phyloP scores from a whole-genome alignment of 371 early-diverging fungal species.

The Mortierella sp. region DNA sequence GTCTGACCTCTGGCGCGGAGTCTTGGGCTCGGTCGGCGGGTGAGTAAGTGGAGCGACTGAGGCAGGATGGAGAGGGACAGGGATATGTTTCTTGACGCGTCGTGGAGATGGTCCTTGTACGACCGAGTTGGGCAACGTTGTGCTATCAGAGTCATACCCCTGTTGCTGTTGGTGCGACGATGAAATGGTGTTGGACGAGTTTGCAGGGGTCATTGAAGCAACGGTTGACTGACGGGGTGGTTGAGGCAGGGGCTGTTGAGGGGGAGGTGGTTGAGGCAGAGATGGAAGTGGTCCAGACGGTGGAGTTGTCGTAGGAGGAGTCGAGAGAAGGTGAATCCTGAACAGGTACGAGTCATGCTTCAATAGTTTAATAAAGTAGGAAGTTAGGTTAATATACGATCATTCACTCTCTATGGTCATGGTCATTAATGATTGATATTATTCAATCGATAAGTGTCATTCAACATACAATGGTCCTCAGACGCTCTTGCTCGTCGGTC shows the following conservation, averaged over 20 bases:
- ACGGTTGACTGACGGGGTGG: constrained; percentile 20
- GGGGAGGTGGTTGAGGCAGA: constrained; percentile 23
- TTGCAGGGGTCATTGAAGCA: constrained; percentile 30
- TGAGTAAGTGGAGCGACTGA: neutral
- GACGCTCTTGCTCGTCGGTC: constrained; percentile 44
- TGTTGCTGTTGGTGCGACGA: constrained; percentile 10
- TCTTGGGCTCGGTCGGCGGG: constrained; percentile 28
- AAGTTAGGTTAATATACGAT: neutral
- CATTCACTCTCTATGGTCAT: neutral
- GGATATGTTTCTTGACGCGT: constrained; percentile 36
- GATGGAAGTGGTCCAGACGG: constrained; percentile 5
- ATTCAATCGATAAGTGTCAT: neutral
- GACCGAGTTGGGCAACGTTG: constrained; percentile 9
- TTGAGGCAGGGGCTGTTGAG: constrained; percentile 34
- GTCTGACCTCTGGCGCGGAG: constrained; percentile 47
- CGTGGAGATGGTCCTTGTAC: constrained; percentile 28
- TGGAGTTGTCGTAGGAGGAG: constrained; percentile 32
- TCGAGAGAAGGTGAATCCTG: constrained; percentile 46
- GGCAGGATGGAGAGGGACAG: constrained; percentile 38
- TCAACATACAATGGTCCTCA: constrained; percentile 40
- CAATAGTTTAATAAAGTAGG: neutral
- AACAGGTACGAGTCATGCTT: constrained; percentile 49
- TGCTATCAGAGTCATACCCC: constrained; percentile 26
- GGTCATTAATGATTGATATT: neutral
- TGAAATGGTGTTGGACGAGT: constrained; percentile 22